Conservation (phyloP, 345 rosid species). For the Boechera retrofracta region DNA sequence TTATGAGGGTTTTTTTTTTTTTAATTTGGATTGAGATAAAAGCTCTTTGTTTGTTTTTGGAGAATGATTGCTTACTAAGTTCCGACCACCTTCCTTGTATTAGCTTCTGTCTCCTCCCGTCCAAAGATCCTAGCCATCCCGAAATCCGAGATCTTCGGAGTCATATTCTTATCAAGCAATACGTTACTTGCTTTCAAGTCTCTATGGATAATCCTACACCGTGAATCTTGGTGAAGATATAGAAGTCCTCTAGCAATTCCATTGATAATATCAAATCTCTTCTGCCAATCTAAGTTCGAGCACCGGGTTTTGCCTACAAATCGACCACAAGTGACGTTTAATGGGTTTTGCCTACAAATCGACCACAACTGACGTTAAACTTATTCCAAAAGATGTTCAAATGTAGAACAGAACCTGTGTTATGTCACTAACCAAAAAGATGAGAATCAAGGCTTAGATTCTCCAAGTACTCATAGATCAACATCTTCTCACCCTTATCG, state of each 20-base stretch:
- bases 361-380: neutral
- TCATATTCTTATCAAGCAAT: conserved; percentile 81
- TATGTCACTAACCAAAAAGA: conserved; percentile 56
- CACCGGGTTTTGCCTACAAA: conserved; percentile 52
- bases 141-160: conserved; percentile 86
- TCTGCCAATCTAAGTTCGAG: conserved; percentile 63
- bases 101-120: conserved; percentile 66
- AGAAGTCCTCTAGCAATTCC: conserved; percentile 80
- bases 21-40: neutral
- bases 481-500: conserved; percentile 62
- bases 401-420: neutral
- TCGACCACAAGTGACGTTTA: neutral
- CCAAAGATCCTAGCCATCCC: conserved; percentile 94
- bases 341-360: conserved; percentile 13
- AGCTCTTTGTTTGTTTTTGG: neutral
- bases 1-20: neutral
- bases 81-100: conserved; percentile 76
- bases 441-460: conserved; percentile 65
- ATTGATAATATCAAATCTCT: conserved; percentile 58
- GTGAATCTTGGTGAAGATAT: conserved; percentile 86
- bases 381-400: neutral
- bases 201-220: conserved; percentile 69
- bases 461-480: conserved; percentile 77
- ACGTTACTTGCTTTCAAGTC: conserved; percentile 87
- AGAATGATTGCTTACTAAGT: conserved; percentile 60